These are phyloP conservation scores for Penicillium expansum DNA, from an alignment of 2,329 filamentous ascomycete genomes.

Conservation along the genomic window DNA sequence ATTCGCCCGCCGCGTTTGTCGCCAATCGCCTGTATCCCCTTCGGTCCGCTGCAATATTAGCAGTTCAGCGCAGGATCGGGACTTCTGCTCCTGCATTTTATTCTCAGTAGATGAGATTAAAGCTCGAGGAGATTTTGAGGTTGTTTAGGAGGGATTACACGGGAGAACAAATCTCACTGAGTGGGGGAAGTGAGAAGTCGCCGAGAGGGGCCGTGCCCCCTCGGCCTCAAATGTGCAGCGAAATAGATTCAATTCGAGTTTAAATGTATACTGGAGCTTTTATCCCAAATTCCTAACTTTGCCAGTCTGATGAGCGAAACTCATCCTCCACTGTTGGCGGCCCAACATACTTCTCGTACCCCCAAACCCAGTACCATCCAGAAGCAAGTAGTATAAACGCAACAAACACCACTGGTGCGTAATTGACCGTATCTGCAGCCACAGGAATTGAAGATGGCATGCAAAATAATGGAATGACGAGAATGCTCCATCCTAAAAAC, in stretches of 20 bases:
- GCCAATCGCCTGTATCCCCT: neutral
- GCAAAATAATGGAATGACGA: conserved; percentile 68
- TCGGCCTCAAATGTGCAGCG: neutral
- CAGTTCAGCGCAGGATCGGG: neutral
- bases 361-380: conserved; percentile 67
- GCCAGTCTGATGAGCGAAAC: neutral
- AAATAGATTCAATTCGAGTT: neutral
- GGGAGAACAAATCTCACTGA: neutral
- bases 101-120: neutral
- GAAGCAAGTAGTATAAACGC: conserved; percentile 60
- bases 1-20: neutral
- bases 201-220: conserved; percentile 1
- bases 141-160: neutral
- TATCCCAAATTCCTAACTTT: neutral
- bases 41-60: neutral
- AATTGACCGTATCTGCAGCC: conserved; percentile 61
- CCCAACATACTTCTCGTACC: conserved; percentile 54
- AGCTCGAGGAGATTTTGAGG: no score
- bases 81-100: conserved; percentile 3
- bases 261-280: neutral
- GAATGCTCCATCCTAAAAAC: conserved; percentile 53
- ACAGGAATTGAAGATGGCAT: conserved; percentile 56
- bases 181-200: neutral
- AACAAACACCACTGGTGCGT: conserved; percentile 68
- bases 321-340: conserved; percentile 14